These are phyloP conservation scores for Penicillium sp. DNA, from an alignment of 2,329 filamentous ascomycete species.

Conservation along the genomic window DNA sequence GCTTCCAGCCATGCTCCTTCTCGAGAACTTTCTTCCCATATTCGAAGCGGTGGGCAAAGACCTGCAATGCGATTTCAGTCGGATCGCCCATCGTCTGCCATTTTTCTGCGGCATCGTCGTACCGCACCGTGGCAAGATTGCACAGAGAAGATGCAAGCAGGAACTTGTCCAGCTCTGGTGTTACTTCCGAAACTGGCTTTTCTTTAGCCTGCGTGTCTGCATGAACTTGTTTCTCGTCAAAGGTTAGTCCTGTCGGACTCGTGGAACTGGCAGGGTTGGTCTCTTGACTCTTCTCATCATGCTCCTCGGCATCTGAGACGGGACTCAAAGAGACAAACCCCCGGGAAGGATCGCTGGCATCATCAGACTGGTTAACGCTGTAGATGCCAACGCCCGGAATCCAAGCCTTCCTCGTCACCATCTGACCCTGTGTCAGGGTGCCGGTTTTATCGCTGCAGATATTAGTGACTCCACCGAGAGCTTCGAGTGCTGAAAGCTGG, in stretches of 20 bases:
- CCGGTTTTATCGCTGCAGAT: conserved; percentile 59
- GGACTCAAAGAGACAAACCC: conserved; percentile 42
- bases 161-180: conserved; percentile 47
- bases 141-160: conserved; percentile 54
- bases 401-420: conserved; percentile 59
- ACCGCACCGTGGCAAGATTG: conserved; percentile 51
- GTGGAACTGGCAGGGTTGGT: conserved; percentile 37
- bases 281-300: conserved; percentile 40
- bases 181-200: conserved; percentile 33
- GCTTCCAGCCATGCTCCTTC: conserved; percentile 43
- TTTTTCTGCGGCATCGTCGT: conserved; percentile 35
- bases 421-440: conserved; percentile 53
- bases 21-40: conserved; percentile 44
- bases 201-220: conserved; percentile 16
- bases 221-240: conserved; percentile 42
- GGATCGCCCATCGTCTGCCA: conserved; percentile 62
- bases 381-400: conserved; percentile 52
- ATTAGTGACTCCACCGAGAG: conserved; percentile 55
- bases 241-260: conserved; percentile 54
- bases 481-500: conserved; percentile 53
- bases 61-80: conserved; percentile 64
- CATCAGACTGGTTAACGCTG: conserved; percentile 49
- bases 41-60: conserved; percentile 60
- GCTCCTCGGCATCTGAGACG: conserved; percentile 27
- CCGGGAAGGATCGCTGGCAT: conserved; percentile 54